Evolutionary conservation across 441 rosid genomes (phyloP).

Genomic region (Erodium trifolium): DNA sequence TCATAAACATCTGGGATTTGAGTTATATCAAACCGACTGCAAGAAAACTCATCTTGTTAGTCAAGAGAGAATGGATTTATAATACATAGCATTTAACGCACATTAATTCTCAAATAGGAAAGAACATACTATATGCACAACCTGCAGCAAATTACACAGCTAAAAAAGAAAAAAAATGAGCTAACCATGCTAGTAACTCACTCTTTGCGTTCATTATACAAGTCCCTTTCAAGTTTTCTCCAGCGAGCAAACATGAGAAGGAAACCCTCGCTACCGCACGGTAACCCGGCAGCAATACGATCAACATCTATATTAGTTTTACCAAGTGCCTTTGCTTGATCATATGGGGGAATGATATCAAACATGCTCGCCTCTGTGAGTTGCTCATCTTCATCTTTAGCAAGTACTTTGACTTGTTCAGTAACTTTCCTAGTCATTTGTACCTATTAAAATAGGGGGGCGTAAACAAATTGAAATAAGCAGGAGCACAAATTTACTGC

Average conservation of each 20-base stretch:
- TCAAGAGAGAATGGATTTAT: not conserved
- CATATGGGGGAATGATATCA: constrained; percentile 81
- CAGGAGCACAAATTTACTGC: constrained; percentile 3
- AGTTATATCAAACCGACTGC: constrained; percentile 85
- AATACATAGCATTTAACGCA: not conserved
- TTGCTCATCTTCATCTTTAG: constrained; percentile 90
- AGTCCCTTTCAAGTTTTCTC: constrained; percentile 98
- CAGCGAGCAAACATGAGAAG: constrained; percentile 99
- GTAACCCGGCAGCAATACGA: constrained; percentile 98
- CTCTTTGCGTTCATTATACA: constrained; percentile 97
- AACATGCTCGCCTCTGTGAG: constrained; percentile 65
- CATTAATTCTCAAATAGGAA: not conserved
- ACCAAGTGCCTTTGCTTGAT: constrained; percentile 99
- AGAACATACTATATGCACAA: not conserved
- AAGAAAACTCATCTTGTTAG: constrained; percentile 6
- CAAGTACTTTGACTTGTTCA: constrained; percentile 88
- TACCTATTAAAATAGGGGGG: constrained; percentile 37
- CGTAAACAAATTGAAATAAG: not conserved
- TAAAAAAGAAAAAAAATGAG: constrained; percentile 6
- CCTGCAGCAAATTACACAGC: not conserved
- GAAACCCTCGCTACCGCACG: constrained; percentile 99
- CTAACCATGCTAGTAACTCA: constrained; percentile 29
- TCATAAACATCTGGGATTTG: constrained; percentile 99
- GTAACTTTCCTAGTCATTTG: constrained; percentile 83
- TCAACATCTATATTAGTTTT: constrained; percentile 91